Base-by-base conservation (phyloP, 805 yeast species). In the Candida pini region DNA sequence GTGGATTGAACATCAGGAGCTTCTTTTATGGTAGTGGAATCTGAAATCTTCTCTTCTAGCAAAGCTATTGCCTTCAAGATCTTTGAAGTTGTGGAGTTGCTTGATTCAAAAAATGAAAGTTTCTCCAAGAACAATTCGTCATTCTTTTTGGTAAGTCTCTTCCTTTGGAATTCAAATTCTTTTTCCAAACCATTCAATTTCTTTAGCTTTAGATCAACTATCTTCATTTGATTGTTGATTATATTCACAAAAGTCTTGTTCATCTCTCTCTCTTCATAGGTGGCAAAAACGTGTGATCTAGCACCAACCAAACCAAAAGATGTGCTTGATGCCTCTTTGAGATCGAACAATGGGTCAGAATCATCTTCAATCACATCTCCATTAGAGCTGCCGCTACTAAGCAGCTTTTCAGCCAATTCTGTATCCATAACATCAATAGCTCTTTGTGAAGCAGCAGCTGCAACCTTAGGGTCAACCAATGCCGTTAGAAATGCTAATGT, bases 401-500 rank as follows among this genome's bases (percentile, higher is more conserved):
- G n/a, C 30, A 72, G 49, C 35, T 66, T 66, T 26, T 60, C 63
- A 18, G 52, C 42, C 2, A 71, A 45, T 43, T 63, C 59, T 30
- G 64, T 68, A 44, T 72, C 75, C 46, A 70, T 60, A 2, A 64
- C 65, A 33, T 64, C 64, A 5, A 78, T 68, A 0, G 87, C 88
- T 31, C 78, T 64, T 20, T 53, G 61, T 6, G 94, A 81, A 22
- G 95, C 95, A 9, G 89, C 87, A 36, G 78, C 76, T 1, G 90
- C 96, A 16, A 83, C 83, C 26, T 81, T 81, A 9, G 90, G 82
- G 50, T 90, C 96, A 13, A 88, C 94, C 32, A 89, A 62, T 25
- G 86, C 79, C 0, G 89, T 78, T 60, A 92, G 66, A 58, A 89
- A 92, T 10, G 96, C 81, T 43, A 92, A 71, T n/a, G 95, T 90